phyloP scores from a whole-genome alignment of 441 rosid species.

The Gossypium armourianum region DNA sequence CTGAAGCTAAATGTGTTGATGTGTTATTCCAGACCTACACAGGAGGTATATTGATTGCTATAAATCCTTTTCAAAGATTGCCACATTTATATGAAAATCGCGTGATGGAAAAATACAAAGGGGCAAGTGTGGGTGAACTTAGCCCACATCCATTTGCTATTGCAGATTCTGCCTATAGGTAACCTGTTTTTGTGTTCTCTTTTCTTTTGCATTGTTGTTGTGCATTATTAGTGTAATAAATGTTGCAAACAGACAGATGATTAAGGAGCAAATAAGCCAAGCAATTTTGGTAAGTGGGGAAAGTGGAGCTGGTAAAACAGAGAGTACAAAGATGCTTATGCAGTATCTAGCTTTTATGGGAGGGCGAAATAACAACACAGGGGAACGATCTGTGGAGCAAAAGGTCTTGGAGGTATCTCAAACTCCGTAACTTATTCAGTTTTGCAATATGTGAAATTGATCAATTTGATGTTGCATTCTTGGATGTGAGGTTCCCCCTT shows the following conservation, averaged over 20 bases:
- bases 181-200: conserved; percentile 12
- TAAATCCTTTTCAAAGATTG: conserved; percentile 56
- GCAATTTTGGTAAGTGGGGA: conserved; percentile 70
- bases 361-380: conserved; percentile 37
- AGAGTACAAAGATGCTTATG: conserved; percentile 75
- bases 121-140: conserved; percentile 49
- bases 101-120: conserved; percentile 50
- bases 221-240: conserved; percentile 15
- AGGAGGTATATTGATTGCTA: conserved; percentile 64
- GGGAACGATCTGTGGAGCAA: conserved; percentile 61
- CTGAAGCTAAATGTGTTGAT: conserved; percentile 22
- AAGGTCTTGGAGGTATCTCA: conserved; percentile 55
- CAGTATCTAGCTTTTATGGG: conserved; percentile 63
- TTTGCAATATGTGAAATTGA: conserved; percentile 9
- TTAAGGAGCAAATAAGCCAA: conserved; percentile 55
- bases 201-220: conserved; percentile 7
- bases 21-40: conserved; percentile 55
- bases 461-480: conserved; percentile 12
- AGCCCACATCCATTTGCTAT: conserved; percentile 70
- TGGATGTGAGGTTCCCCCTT: background rate
- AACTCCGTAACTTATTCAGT: background rate
- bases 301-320: conserved; percentile 78
- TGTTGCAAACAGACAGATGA: conserved; percentile 46
- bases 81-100: conserved; percentile 51
- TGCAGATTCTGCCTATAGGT: conserved; percentile 74